Evolutionary conservation across 192 early-diverging fungal species (phyloP), one percentile per base, ranked within the genome.

Genomic region (Rhizoclosmatium globosum): DNA sequence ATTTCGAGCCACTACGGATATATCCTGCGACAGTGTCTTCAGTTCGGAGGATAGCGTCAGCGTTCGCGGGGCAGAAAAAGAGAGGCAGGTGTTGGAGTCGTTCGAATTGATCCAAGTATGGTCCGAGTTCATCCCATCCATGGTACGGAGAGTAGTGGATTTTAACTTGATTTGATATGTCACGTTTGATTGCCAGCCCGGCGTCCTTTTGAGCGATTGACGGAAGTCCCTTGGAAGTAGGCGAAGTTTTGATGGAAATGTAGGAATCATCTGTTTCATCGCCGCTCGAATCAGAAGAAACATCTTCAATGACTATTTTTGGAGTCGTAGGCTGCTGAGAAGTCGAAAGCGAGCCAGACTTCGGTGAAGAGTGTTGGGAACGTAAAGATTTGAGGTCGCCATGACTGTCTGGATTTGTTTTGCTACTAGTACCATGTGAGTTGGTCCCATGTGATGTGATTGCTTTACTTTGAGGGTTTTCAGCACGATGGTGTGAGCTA

Each of bases 41-140:
- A 58, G 70, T 71, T 39, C 82, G 47, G 41, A 87, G 71, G 23
- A 87, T 79, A 13, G 64, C 78, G 48, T 87, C 86, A 38, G 82
- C 82, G 50, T 87, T 87, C 44, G 86, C 86, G 39, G 84, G 85
- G 68, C 82, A 83, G 68, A 87, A 87, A 61, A 85, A 85, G 23
- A 87, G 70, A 17, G 86, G 86, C 31, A 87, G 50, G 39, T 87
- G 82, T 58, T 77, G 69, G 15, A 85, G 59, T 23, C 56, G 59
- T 61, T 87, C 86, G 68, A 87, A 87, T 47, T 74, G 59, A 41
- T 66, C 47, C 47, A 87, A 76, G 66, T 85, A 85, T n/a, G 84
- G 83, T 9, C 71, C 75, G 9, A 87, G 74, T 50, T 85, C 85
- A 79, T 87, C 82, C 85, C 84, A 85, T 9, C 56, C 56, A 15